phyloP scores from a whole-genome alignment of 805 yeast genomes.

The Myxozyma udenii region DNA sequence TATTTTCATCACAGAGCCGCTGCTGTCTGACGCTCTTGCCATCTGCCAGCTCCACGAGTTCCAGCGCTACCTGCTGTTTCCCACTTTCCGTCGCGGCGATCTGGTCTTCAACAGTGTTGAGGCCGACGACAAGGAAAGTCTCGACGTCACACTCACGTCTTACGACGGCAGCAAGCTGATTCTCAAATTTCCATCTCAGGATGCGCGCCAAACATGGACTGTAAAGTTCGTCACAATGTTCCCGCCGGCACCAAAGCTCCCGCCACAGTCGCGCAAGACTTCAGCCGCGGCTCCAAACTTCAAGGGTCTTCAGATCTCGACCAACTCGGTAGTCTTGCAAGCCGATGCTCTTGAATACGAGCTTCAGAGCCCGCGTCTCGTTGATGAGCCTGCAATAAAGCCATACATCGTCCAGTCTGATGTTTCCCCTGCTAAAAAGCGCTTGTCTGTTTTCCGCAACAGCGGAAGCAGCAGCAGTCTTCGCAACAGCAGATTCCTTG shows the following conservation, averaged over 20 bases:
- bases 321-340: neutral
- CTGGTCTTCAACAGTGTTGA: slow-evolving; percentile 16
- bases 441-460: slow-evolving; percentile 16
- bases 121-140: neutral
- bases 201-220: slow-evolving; percentile 21
- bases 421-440: slow-evolving; percentile 22
- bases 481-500: neutral
- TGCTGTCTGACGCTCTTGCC: slow-evolving; percentile 22
- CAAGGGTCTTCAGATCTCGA: slow-evolving; percentile 18
- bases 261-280: slow-evolving; percentile 1
- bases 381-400: slow-evolving; percentile 22
- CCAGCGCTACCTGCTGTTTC: slow-evolving; percentile 24
- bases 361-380: slow-evolving; percentile 19
- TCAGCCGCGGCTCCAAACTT: neutral
- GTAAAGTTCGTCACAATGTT: slow-evolving; percentile 12
- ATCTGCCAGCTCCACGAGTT: slow-evolving; percentile 27
- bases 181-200: slow-evolving; percentile 20
- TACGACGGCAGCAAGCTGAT: slow-evolving; percentile 19
- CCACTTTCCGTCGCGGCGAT: slow-evolving; percentile 25
- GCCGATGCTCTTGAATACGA: slow-evolving; percentile 22
- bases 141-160: slow-evolving; percentile 12
- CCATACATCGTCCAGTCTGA: slow-evolving; percentile 16
- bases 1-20: slow-evolving; percentile 21
- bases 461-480: neutral
- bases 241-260: slow-evolving; percentile 20